Percentiles rank a stretch among this genome's conserved stretches.
Evolutionary conservation across 345 rosid genomes (phyloP).

Genomic region (Eutrema yunnanense): DNA sequence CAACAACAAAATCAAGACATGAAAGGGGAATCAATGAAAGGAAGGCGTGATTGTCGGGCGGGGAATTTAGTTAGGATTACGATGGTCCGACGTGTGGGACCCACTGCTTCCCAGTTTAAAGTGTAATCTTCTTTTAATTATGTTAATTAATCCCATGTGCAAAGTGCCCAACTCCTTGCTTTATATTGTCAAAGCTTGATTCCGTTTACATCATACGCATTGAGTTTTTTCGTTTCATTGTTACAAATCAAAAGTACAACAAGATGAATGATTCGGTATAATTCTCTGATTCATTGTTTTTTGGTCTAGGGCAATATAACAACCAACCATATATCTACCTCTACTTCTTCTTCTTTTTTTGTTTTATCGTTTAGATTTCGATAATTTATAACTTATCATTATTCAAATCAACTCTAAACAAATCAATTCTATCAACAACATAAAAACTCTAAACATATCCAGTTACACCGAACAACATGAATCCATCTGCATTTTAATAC

Average conservation of each 20-base stretch:
- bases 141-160: constrained; percentile 25
- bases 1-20: background rate
- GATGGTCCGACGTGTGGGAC: constrained; percentile 14
- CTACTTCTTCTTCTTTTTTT: background rate
- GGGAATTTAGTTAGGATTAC: constrained; percentile 10
- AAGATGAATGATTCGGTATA: background rate
- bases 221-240: background rate
- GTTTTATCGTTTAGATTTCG: background rate
- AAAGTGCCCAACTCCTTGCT: background rate
- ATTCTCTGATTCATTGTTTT: background rate
- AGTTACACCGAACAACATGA: no score
- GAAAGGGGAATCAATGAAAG: background rate
- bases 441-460: no score
- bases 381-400: background rate
- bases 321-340: background rate
- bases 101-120: background rate
- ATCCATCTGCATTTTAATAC: no score
- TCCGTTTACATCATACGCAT: constrained; percentile 16
- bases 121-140: background rate
- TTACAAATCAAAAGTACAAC: background rate
- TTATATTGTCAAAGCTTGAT: constrained; percentile 17
- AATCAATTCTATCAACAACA: no score
- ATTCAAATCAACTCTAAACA: background rate
- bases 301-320: background rate
- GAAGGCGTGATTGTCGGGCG: constrained; percentile 21